These are phyloP conservation scores for Apiospora hydei DNA, from an alignment of 2,329 filamentous ascomycete species.

Conservation along the genomic window DNA sequence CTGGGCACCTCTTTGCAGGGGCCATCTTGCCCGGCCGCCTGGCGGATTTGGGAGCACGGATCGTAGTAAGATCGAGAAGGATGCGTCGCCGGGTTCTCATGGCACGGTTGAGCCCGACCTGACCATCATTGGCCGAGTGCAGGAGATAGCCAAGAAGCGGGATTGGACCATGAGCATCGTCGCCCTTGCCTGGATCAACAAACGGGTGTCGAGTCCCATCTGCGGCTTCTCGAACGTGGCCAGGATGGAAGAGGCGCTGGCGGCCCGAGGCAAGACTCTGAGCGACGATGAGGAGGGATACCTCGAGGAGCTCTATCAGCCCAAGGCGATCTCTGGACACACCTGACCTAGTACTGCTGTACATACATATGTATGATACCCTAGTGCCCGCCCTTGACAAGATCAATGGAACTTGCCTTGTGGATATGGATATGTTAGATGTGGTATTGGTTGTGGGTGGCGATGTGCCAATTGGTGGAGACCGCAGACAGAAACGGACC, in stretches of 20 bases:
- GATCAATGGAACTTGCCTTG: neutral
- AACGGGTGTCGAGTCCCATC: constrained; percentile 63
- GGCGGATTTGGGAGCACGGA: constrained; percentile 39
- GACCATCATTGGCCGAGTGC: constrained; percentile 58
- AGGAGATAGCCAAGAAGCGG: constrained; percentile 65
- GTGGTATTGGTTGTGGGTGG: neutral
- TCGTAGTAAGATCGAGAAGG: constrained; percentile 49
- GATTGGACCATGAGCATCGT: constrained; percentile 69
- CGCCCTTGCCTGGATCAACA: constrained; percentile 68
- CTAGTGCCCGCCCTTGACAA: neutral
- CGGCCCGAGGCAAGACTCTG: constrained; percentile 53
- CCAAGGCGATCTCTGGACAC: constrained; percentile 54
- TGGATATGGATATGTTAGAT: too few species aligned
- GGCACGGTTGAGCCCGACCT: constrained; percentile 44
- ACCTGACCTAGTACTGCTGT: neutral
- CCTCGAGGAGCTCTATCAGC: constrained; percentile 67
- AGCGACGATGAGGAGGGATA: constrained; percentile 66
- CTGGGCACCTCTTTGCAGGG: constrained; percentile 49
- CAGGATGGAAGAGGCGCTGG: constrained; percentile 68
- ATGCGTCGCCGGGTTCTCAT: constrained; percentile 38
- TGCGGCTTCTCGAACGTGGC: constrained; percentile 65
- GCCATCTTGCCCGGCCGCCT: constrained; percentile 45
- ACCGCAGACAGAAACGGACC: neutral
- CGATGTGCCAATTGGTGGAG: neutral
- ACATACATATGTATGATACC: neutral